Evolutionary conservation across 1,284 basidiomycete genomes (phyloP), one percentile per base, ranked within the genome.

Genomic region (Boletellus sp.): DNA sequence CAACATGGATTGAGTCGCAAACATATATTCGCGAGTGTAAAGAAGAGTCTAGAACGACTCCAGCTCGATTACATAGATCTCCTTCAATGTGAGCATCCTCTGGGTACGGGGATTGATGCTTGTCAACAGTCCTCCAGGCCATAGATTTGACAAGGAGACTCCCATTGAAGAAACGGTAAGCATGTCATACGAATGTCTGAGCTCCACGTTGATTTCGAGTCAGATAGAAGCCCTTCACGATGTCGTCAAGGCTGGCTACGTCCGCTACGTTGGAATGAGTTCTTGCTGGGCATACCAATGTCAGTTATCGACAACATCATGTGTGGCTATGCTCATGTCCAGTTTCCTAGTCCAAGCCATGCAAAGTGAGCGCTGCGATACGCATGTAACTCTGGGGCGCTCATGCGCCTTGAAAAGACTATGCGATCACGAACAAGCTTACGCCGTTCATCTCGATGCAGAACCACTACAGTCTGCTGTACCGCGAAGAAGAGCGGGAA

Each of bases 11-110:
- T 81, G 39, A 80, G 75, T 60, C 71, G 80, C 48, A 82, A 81
- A 77, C 82, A 84, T 58, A 88, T 90, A 54, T 89, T 89, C 56
- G 83, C 84, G n/a, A 76, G 82, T 0, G 82, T 91, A 41, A 82
- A 88, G 60, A 74, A 74, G 43, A 85, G 83, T 47, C 65, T 89
- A 47, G 71, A 82, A 57, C 76, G 86, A 22, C 77, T 90, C 24
- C 80, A 83, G 54, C 68, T 88, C 8, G 85, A 89, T 46, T 85
- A 89, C 60, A 75, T 90, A 57, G 87, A 89, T 57, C 63, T 89
- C 5, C 71, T 86, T 21, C 83, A 85, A 68, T 83, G 80, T 77
- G 47, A 30, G 68, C 24, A 21, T 44, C 11, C 30, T 8, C 5
- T 16, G 13, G 11, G 12, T n/a, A 19, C n/a, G 22, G 13, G 19